A percentile compares a stretch with the other conserved stretches of the same genome.
Conservation (phyloP, 345 rosid species). For the Melaleuca alternifolia region DNA sequence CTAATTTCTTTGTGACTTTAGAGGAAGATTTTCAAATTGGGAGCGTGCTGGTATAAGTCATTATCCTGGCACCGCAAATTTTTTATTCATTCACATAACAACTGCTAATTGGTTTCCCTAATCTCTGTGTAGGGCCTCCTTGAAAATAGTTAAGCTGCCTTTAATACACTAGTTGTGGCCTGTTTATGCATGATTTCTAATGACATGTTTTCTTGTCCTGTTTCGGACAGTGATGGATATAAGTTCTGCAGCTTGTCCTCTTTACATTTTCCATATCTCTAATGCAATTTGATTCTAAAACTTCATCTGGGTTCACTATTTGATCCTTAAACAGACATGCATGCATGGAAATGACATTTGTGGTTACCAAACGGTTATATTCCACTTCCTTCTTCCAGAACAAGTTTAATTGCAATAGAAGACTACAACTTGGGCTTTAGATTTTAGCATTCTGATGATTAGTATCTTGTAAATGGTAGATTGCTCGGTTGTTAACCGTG, state of each 20-base stretch:
- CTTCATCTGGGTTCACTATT: not conserved
- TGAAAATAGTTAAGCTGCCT: not conserved
- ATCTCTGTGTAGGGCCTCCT: not conserved
- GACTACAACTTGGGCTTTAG: not conserved
- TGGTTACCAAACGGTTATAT: not conserved
- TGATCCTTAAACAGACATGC: not conserved
- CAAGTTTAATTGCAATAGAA: not conserved
- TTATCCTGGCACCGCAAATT: not conserved
- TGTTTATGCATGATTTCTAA: not conserved
- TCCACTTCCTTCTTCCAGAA: not conserved
- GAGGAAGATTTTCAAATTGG: not conserved
- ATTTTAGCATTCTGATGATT: not conserved
- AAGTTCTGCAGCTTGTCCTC: not conserved
- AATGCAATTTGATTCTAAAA: not conserved
- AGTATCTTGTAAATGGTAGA: constrained; percentile 15
- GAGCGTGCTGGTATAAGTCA: not conserved
- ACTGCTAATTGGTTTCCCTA: not conserved
- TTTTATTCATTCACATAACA: not conserved
- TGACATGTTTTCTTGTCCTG: not conserved
- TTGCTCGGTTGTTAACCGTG: constrained; percentile 76
- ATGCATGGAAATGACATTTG: not conserved
- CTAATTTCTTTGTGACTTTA: not conserved
- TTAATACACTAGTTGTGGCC: not conserved
- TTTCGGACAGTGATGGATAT: not conserved
- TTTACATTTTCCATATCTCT: not conserved